phyloP scores from a whole-genome alignment of 306 rosid genomes.

The Casuarina equisetifolia region DNA sequence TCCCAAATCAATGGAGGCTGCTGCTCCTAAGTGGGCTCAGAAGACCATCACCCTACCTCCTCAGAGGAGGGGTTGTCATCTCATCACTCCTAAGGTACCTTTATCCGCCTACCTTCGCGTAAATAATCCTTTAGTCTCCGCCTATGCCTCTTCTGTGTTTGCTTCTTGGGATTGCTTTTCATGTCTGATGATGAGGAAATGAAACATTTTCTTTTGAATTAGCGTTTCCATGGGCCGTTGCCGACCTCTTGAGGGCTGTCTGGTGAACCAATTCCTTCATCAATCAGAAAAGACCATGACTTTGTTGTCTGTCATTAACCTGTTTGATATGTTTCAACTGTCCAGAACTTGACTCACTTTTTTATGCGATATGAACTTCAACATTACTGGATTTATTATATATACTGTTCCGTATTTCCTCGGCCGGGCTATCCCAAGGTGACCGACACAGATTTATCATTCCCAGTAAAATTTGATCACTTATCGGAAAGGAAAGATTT shows the following conservation, averaged over 20 bases:
- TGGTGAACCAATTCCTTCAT: neutral
- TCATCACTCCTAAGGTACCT: constrained; percentile 75
- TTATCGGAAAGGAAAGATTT: neutral
- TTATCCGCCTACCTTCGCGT: neutral
- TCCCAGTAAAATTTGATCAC: neutral
- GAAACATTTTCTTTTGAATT: no score
- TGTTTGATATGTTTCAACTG: neutral
- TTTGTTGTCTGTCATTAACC: neutral
- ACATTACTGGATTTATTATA: neutral
- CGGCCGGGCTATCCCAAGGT: neutral
- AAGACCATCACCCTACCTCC: constrained; percentile 76
- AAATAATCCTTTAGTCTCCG: neutral
- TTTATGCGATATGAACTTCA: neutral
- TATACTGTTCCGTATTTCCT: neutral
- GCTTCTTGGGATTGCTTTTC: neutral
- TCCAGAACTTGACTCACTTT: neutral
- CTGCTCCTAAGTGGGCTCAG: constrained; percentile 88
- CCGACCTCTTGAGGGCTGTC: neutral
- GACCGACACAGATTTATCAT: neutral
- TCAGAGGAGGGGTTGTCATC: constrained; percentile 81
- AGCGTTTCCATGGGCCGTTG: neutral
- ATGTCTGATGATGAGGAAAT: no score
- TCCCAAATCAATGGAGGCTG: constrained; percentile 41
- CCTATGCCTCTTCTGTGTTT: neutral
- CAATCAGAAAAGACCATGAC: neutral